Base-by-base conservation (phyloP, 116 monocot species). In the Papilionanthe hybrid region DNA sequence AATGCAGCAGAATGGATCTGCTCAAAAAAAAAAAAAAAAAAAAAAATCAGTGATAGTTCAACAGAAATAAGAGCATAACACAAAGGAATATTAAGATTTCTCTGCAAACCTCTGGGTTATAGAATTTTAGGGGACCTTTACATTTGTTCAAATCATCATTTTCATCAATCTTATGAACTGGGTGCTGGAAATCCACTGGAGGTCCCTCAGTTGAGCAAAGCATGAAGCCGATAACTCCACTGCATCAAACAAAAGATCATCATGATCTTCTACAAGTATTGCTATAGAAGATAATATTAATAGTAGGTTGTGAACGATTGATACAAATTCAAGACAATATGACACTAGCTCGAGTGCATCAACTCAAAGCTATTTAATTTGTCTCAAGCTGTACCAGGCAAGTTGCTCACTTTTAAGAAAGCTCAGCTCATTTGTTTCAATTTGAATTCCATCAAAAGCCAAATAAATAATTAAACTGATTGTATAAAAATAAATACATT, bases 161-260 rank as follows among this genome's bases (percentile, higher is more conserved):
- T 72, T 90, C 90, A 17, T 90, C 85, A 30, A 90, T 87, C 42
- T 65, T 56, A 41, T 72, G 85, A 28, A 79, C 81, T 6, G 90
- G 90, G 25, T 79, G 74, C 79, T 85, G 81, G 75, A 90, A 90
- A 77, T 90, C 77, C 1, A 90, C 85, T 18, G 57, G 18, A 28
- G 85, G 90, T 17, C 90, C 90, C 42, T 87, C 90, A 9, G 90
- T 90, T 20, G 90, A 90, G 81, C 90, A 90, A 49, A 90, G 77
- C 90, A 90, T 90, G 81, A 90, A 90, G n/a, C 90, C 90, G 17
- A 90, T 90, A 12, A 90, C 87, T 45, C 90, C 90, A 76, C 90
- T 90, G 84, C 72, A 79, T 83, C 44, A 27, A 49, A 27, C 42
- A 27, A 28, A 69, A 17, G 9, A 5, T 43, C 28, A 69, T 69